Base-by-base conservation (phyloP, 768 basidiomycete species). In the Lyophyllum shimeji region DNA sequence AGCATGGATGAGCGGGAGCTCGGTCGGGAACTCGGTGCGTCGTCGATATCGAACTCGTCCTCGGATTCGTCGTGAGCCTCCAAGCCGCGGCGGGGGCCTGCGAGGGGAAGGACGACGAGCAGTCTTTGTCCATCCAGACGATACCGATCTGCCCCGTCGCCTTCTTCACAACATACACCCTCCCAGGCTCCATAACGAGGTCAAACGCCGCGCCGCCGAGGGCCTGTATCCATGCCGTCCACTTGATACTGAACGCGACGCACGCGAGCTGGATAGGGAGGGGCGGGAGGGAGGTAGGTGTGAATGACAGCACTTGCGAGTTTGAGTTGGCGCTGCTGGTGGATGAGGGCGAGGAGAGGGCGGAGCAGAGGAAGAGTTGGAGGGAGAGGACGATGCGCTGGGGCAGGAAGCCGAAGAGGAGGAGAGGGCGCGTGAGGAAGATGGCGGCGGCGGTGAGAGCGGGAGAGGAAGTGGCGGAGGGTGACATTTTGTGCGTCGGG, bases 341-440 rank as follows among this genome's bases (percentile, higher is more conserved):
- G 53, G 24, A 58, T 53, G 57, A 63, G 57, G 52, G 57, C 21
- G 64, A 60, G 18, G 60, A 58, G 54, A 74, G 66, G 45, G 71
- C 68, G 21, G 69, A 63, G 65, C 29, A 75, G 55, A 34, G 29
- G 29, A 29, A 29, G 29, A 29, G 29, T 9, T 29, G 29, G 4
- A 62, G 55, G 17, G 60, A 39, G 54, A 73, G 58, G 50, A 62
- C 63, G 31, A 57, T 49, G 5, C 9, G 4, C 9, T 67, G 50
- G 18, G 68, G 33, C 49, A 69, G 59, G 37, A 65, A 60, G 11
- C 53, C 56, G 18, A 58, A 49, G 21, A 68, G 53, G 39, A 70
- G 46, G 37, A 78, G 65, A 21, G 76, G 74, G 12, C 70, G 67
- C 2, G 73, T 74, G 25, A 78, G 61, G 63, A 76, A 76, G 46